phyloP scores from a whole-genome alignment of 176 grass and related monocot species.

The Otatea glauca region DNA sequence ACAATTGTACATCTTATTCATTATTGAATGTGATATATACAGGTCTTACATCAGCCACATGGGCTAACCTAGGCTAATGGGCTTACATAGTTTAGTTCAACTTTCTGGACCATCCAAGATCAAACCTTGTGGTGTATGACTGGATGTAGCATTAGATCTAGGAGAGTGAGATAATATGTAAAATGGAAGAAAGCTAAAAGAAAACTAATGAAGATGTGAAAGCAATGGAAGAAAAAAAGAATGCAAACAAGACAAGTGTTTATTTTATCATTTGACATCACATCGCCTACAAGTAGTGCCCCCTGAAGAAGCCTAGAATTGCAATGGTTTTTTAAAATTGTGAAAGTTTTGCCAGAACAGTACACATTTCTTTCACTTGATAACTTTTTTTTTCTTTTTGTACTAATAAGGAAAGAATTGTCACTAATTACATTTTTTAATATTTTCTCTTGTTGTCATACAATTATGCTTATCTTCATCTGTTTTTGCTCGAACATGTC shows the following conservation, averaged over 20 bases:
- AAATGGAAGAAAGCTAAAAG: not conserved
- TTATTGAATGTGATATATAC: not conserved
- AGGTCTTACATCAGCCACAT: not conserved
- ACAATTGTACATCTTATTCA: too few species aligned
- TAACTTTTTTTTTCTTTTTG: not conserved
- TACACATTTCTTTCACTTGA: not conserved
- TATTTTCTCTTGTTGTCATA: not conserved
- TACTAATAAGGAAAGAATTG: not conserved
- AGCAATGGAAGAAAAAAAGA: not conserved
- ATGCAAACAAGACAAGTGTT: not conserved
- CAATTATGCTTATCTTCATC: not conserved
- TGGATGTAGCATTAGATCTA: conserved; percentile 15
- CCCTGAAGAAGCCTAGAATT: not conserved
- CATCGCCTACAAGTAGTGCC: not conserved
- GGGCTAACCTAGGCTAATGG: not conserved
- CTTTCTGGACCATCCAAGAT: not conserved
- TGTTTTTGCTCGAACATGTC: conserved; percentile 4
- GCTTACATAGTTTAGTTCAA: not conserved
- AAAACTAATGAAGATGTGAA: conserved; percentile 1
- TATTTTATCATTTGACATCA: conserved; percentile 18
- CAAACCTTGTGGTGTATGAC: not conserved
- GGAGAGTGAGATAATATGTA: conserved; percentile 4
- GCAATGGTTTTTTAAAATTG: not conserved
- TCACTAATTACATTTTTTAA: not conserved
- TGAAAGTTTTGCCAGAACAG: not conserved